Evolutionary conservation across 2,329 filamentous ascomycete genomes (phyloP).

Genomic region (Sclerotinia minor): DNA sequence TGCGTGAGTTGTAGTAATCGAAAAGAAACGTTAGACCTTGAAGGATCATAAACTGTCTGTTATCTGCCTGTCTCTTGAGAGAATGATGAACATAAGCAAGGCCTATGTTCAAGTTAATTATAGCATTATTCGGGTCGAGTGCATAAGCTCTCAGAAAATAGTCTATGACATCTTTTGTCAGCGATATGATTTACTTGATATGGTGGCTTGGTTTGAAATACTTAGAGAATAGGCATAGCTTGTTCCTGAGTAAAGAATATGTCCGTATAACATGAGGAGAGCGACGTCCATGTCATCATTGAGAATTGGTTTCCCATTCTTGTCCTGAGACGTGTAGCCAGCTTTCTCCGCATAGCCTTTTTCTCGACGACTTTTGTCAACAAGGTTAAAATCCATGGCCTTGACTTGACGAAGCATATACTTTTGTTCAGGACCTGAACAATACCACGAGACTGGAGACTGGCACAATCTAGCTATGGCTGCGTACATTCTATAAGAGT

Average conservation of each 20-base stretch:
- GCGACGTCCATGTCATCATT: slow-evolving; percentile 65
- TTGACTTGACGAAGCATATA: slow-evolving; percentile 91
- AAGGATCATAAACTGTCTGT: slow-evolving; percentile 81
- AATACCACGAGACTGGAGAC: slow-evolving; percentile 73
- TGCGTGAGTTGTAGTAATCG: slow-evolving; percentile 66
- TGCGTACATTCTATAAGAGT: slow-evolving; percentile 81
- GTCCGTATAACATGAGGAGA: slow-evolving; percentile 83
- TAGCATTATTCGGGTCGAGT: slow-evolving; percentile 72
- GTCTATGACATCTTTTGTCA: slow-evolving; percentile 46
- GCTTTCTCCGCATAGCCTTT: slow-evolving; percentile 47
- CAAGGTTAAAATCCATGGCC: slow-evolving; percentile 71
- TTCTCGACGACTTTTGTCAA: slow-evolving; percentile 52
- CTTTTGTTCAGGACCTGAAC: slow-evolving; percentile 81
- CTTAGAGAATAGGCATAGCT: slow-evolving; percentile 82
- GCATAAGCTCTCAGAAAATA: slow-evolving; percentile 82
- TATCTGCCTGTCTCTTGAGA: slow-evolving; percentile 85
- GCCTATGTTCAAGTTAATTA: slow-evolving; percentile 78
- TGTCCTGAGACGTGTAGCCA: slow-evolving; percentile 43
- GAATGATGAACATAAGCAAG: slow-evolving; percentile 85
- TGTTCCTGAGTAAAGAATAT: slow-evolving; percentile 81
- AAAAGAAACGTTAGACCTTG: slow-evolving; percentile 83
- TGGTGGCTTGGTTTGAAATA: slow-evolving; percentile 38
- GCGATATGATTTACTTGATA: not conserved
- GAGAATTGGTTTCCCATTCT: slow-evolving; percentile 39
- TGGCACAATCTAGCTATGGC: slow-evolving; percentile 75